These are phyloP conservation scores for Globisporangium echinulatum DNA, from an alignment of 352 stramenopile species.

Conservation along the genomic window DNA sequence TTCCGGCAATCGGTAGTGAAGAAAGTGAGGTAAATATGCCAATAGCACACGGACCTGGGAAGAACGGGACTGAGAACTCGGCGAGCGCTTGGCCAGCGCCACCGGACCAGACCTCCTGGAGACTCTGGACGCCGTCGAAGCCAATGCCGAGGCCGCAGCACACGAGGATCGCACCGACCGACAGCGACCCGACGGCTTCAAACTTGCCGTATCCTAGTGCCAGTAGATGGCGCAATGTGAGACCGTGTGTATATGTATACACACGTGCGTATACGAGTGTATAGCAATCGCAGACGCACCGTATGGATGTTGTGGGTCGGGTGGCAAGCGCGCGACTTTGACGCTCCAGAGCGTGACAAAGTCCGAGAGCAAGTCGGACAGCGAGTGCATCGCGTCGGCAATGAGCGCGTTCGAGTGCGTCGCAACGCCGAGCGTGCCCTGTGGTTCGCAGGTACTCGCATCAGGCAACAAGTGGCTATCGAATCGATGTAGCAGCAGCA, in stretches of 20 bases:
- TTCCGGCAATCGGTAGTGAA: not conserved
- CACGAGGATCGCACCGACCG: constrained; percentile 80
- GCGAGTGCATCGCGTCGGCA: constrained; percentile 93
- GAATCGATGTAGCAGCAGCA: constrained; percentile 1
- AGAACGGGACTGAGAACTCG: constrained; percentile 36
- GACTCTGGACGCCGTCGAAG: constrained; percentile 55
- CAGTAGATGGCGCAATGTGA: not conserved
- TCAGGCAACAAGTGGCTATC: constrained; percentile 18
- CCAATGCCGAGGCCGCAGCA: constrained; percentile 66
- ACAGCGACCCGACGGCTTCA: constrained; percentile 83
- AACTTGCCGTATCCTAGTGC: constrained; percentile 81
- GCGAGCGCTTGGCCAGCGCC: constrained; percentile 17
- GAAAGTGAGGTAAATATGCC: not conserved
- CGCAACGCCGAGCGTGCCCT: constrained; percentile 64
- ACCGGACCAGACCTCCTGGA: constrained; percentile 63
- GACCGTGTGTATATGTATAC: not conserved
- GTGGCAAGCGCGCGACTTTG: constrained; percentile 86
- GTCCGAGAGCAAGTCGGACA: constrained; percentile 95
- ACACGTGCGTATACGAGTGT: no score
- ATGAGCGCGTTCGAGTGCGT: constrained; percentile 91
- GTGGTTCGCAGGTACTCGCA: not conserved
- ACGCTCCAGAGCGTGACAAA: constrained; percentile 95
- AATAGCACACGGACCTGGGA: constrained; percentile 24
- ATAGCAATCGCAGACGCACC: constrained; percentile 17
- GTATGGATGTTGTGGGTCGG: constrained; percentile 91